phyloP scores from a whole-genome alignment of 2,329 filamentous ascomycete genomes.

The Diaporthe helianthi region DNA sequence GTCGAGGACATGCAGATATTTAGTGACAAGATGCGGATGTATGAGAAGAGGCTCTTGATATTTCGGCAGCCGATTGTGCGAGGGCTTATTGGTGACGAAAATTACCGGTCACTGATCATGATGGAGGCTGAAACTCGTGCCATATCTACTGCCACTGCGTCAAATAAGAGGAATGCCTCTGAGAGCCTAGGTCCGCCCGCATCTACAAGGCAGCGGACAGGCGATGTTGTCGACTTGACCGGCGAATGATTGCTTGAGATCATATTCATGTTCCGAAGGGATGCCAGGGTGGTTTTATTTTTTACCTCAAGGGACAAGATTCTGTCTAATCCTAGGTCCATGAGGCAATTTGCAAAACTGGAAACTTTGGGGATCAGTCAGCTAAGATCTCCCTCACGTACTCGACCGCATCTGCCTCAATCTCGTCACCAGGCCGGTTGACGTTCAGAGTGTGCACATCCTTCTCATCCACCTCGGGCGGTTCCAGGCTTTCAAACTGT shows the following conservation, averaged over 20 bases:
- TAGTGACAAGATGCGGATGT: neutral
- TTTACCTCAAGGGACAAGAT: neutral
- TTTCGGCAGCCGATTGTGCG: neutral
- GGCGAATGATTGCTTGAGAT: neutral
- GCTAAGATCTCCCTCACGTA: constrained; percentile 34
- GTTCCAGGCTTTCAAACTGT: constrained; percentile 73
- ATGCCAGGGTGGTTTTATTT: neutral
- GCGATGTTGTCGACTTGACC: constrained; percentile 4
- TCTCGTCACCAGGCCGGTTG: constrained; percentile 50
- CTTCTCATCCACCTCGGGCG: constrained; percentile 56
- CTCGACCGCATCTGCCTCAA: constrained; percentile 52
- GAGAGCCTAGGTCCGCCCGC: neutral
- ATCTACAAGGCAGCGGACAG: neutral
- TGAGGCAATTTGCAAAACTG: too few relatives aligned
- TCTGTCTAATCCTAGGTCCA: too few relatives aligned
- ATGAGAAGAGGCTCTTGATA: neutral
- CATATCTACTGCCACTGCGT: neutral
- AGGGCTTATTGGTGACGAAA: neutral
- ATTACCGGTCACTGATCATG: neutral
- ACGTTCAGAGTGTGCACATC: constrained; percentile 63
- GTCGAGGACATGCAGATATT: neutral
- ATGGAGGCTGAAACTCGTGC: neutral
- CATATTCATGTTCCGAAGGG: too few relatives aligned
- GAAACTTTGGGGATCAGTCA: too few relatives aligned
- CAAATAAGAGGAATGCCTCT: neutral